Conservation (phyloP, 1,139 yeast genomes). For the Pichiaceae sp. region DNA sequence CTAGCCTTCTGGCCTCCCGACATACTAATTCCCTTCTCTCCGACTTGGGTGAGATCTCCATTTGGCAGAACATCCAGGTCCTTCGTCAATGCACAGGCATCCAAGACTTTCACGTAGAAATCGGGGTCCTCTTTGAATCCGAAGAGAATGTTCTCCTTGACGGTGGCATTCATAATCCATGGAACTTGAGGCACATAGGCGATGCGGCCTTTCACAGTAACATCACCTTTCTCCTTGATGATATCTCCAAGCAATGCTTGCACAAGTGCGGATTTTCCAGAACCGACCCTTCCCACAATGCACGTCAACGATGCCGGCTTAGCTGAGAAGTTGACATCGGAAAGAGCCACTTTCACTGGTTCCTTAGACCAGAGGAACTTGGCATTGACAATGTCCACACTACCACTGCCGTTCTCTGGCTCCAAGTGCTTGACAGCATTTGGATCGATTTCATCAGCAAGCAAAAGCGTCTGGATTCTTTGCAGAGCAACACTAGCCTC, state of each 20-base stretch:
- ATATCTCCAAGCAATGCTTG: slow-evolving; percentile 84
- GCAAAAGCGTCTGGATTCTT: slow-evolving; percentile 68
- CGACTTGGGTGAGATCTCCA: slow-evolving; percentile 88
- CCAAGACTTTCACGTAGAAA: slow-evolving; percentile 69
- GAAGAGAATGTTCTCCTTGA: slow-evolving; percentile 81
- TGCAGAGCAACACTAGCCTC: slow-evolving; percentile 86
- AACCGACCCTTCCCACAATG: slow-evolving; percentile 87
- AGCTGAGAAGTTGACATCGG: slow-evolving; percentile 60
- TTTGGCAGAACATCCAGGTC: slow-evolving; percentile 76
- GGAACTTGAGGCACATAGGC: slow-evolving; percentile 93
- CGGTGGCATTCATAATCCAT: slow-evolving; percentile 94
- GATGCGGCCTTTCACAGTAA: slow-evolving; percentile 64
- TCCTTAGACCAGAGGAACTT: slow-evolving; percentile 85
- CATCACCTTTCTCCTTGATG: slow-evolving; percentile 70
- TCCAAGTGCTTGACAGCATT: slow-evolving; percentile 65
- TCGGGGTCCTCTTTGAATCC: slow-evolving; percentile 79
- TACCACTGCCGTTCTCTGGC: background rate
- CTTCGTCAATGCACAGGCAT: slow-evolving; percentile 82
- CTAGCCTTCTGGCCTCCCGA: slow-evolving; percentile 98
- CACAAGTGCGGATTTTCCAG: slow-evolving; percentile 84
- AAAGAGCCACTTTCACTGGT: slow-evolving; percentile 72
- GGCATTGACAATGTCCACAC: slow-evolving; percentile 58
- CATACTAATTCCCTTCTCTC: slow-evolving; percentile 93
- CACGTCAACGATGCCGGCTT: slow-evolving; percentile 79
- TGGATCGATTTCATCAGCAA: slow-evolving; percentile 70